Conservation (phyloP, 768 basidiomycete species). For the Boletus fagicola region DNA sequence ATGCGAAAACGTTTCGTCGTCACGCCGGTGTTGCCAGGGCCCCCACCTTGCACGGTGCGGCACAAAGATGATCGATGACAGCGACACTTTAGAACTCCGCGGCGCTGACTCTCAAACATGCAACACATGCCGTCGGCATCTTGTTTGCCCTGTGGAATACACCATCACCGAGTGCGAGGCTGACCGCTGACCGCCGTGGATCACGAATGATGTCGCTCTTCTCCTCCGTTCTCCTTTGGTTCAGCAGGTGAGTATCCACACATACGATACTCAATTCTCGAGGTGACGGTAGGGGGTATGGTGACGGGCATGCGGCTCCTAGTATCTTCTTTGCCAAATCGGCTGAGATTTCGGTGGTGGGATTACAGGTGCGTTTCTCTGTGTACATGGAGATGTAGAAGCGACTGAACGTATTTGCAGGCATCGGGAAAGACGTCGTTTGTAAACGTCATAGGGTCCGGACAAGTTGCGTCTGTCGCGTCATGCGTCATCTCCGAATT, state of each 20-base stretch:
- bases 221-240: constrained; percentile 56
- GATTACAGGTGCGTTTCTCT: constrained; percentile 60
- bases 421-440: constrained; percentile 95
- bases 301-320: background rate
- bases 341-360: constrained; percentile 89
- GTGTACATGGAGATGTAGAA: background rate
- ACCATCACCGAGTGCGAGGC: background rate
- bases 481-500: background rate
- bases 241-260: constrained; percentile 41
- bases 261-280: background rate
- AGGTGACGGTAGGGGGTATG: background rate
- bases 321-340: constrained; percentile 86
- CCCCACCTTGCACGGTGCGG: background rate
- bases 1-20: background rate
- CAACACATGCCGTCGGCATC: constrained; percentile 1
- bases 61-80: no score
- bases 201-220: constrained; percentile 44
- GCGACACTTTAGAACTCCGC: constrained; percentile 19
- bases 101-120: background rate
- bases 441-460: constrained; percentile 87
- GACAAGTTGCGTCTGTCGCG: constrained; percentile 46
- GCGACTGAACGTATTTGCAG: constrained; percentile 36
- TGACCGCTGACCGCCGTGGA: background rate
- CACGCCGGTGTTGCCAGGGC: no score
- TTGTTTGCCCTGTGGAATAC: background rate